Evolutionary conservation across 805 yeast genomes (phyloP).

Genomic region (Lachancea sp.): DNA sequence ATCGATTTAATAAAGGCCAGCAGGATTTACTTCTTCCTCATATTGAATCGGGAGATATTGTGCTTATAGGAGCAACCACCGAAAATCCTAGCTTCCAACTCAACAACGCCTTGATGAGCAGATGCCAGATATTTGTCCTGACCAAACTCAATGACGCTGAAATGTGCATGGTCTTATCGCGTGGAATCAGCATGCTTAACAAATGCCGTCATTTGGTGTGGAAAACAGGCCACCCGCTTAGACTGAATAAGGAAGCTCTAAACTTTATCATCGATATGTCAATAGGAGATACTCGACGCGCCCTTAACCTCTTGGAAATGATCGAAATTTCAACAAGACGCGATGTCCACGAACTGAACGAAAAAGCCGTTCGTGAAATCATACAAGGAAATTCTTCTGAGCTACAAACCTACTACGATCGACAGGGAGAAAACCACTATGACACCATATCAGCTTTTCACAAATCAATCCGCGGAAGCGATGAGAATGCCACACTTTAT

Average conservation of each 20-base stretch:
- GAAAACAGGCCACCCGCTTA: constrained; percentile 35
- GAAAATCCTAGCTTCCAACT: constrained; percentile 86
- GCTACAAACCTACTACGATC: constrained; percentile 50
- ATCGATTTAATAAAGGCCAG: constrained; percentile 76
- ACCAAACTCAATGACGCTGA: constrained; percentile 47
- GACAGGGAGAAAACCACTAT: constrained; percentile 87
- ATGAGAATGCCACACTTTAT: constrained; percentile 84
- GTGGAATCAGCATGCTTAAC: constrained; percentile 57
- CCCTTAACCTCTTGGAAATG: constrained; percentile 73
- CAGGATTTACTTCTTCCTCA: constrained; percentile 83
- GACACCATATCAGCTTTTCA: constrained; percentile 95
- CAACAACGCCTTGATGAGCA: constrained; percentile 72
- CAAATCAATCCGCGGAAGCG: constrained; percentile 82
- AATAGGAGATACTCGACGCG: constrained; percentile 85
- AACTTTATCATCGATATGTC: constrained; percentile 66
- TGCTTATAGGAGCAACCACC: constrained; percentile 92
- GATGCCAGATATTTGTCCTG: constrained; percentile 77
- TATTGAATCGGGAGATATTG: constrained; percentile 76
- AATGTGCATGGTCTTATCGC: constrained; percentile 43
- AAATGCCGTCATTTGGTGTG: constrained; percentile 49
- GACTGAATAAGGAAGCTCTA: constrained; percentile 49
- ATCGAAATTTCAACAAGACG: constrained; percentile 64
- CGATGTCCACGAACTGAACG: constrained; percentile 28
- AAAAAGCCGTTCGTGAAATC: constrained; percentile 34
- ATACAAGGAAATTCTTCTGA: constrained; percentile 44